Conservation (phyloP, 2,329 filamentous ascomycete species). For the Apiospora koreana region DNA sequence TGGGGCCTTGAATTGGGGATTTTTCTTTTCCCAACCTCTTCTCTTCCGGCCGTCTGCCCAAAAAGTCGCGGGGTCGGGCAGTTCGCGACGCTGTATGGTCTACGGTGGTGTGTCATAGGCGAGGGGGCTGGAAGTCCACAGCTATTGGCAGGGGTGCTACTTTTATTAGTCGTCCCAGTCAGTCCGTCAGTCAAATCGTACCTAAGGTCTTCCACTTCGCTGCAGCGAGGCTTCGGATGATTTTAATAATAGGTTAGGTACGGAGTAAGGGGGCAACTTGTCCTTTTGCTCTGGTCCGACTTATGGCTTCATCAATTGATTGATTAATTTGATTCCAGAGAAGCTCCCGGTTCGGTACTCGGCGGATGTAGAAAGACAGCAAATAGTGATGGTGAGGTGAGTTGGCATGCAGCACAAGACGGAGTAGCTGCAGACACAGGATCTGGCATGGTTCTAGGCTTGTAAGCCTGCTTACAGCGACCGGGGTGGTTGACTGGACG, state of each 20-base stretch:
- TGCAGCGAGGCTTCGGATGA: not conserved
- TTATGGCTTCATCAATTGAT: not conserved
- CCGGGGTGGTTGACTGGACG: constrained; percentile 3
- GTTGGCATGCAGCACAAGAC: not conserved
- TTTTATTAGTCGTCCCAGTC: not conserved
- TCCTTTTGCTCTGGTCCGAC: not conserved
- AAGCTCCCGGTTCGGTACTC: not conserved
- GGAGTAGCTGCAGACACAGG: not conserved
- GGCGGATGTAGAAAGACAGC: not conserved
- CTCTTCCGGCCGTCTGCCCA: not conserved
- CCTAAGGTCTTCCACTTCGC: not conserved
- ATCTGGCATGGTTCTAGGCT: not conserved
- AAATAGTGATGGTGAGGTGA: not conserved
- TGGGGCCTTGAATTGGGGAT: not conserved
- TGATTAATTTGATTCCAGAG: no score
- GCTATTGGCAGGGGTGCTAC: not conserved
- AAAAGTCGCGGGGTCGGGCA: constrained; percentile 12
- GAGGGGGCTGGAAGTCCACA: constrained; percentile 2
- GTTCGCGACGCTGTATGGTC: constrained; percentile 5
- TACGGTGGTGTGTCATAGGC: constrained; percentile 5
- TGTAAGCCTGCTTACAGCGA: not conserved
- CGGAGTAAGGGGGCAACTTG: no score
- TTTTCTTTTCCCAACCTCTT: constrained; percentile 13
- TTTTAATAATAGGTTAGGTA: no score
- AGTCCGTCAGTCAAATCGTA: not conserved